These are phyloP conservation scores for Metrosideros polymorpha DNA, from an alignment of 441 rosid species.

Conservation along the genomic window DNA sequence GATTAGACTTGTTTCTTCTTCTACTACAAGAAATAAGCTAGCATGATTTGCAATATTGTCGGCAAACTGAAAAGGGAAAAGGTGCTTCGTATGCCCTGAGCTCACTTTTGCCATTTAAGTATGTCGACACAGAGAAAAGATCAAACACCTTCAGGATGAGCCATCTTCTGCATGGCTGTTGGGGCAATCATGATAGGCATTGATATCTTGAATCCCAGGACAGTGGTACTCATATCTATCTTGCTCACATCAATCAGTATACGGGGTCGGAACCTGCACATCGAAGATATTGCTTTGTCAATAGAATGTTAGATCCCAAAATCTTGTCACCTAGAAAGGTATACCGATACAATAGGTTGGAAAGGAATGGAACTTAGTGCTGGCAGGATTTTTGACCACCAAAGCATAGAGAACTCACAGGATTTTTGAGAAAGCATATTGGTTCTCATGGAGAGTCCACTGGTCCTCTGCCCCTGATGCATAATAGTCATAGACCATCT, in stretches of 20 bases:
- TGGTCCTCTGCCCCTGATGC: slow-evolving; percentile 98
- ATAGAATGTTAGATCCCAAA: background rate
- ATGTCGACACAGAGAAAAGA: background rate
- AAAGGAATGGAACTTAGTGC: background rate
- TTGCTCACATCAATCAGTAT: slow-evolving; percentile 81
- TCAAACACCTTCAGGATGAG: slow-evolving; percentile 81
- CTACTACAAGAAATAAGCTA: background rate
- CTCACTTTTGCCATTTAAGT: background rate
- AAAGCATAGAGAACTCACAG: slow-evolving; percentile 33
- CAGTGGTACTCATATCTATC: slow-evolving; percentile 67
- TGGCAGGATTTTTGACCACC: background rate
- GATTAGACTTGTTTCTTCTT: background rate
- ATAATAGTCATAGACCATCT: slow-evolving; percentile 92
- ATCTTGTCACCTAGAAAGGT: background rate
- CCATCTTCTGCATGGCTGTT: slow-evolving; percentile 98
- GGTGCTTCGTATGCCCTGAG: background rate
- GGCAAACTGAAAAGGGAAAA: background rate
- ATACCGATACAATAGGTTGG: background rate
- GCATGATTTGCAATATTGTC: background rate
- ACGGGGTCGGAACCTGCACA: slow-evolving; percentile 70
- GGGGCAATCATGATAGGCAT: slow-evolving; percentile 99
- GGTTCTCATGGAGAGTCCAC: slow-evolving; percentile 86
- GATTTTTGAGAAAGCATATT: slow-evolving; percentile 79
- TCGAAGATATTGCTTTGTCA: background rate
- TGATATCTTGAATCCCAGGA: slow-evolving; percentile 82